Percentiles rank a stretch among this genome's conserved stretches.
Evolutionary conservation across 805 yeast genomes (phyloP).

Genomic region (Clavispora vitiphila): DNA sequence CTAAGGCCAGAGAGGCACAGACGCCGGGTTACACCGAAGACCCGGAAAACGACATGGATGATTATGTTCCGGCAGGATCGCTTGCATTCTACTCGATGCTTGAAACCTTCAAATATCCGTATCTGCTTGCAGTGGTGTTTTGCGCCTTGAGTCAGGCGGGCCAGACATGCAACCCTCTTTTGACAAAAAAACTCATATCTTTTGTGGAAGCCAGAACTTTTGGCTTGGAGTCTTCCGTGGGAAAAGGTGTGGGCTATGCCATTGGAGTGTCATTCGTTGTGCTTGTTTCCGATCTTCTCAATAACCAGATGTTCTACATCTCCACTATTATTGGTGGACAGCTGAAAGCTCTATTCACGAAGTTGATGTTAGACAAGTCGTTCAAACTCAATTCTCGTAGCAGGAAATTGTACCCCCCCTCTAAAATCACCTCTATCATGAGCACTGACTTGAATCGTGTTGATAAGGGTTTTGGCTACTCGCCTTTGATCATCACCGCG

Average conservation of each 20-base stretch:
- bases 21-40: neutral
- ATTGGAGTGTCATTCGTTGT: slow-evolving; percentile 4
- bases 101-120: slow-evolving; percentile 1
- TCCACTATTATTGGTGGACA: slow-evolving; percentile 3
- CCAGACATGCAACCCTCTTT: slow-evolving; percentile 3
- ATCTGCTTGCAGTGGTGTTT: neutral
- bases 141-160: slow-evolving; percentile 1
- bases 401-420: slow-evolving; percentile 1
- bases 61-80: slow-evolving; percentile 1
- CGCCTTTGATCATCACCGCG: slow-evolving; percentile 1
- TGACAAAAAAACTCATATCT: slow-evolving; percentile 4
- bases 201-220: slow-evolving; percentile 1
- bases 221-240: neutral
- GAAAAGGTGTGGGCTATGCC: slow-evolving; percentile 9
- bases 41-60: slow-evolving; percentile 1
- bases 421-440: slow-evolving; percentile 8
- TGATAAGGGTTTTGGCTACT: slow-evolving; percentile 5
- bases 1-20: neutral
- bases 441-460: slow-evolving; percentile 6
- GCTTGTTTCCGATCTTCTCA: neutral
- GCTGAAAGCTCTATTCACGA: slow-evolving; percentile 2
- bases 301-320: slow-evolving; percentile 3
- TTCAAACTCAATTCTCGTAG: slow-evolving; percentile 3
- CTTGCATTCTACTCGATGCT: neutral
- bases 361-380: slow-evolving; percentile 6